These are phyloP conservation scores for Climacium dendroides DNA, from an alignment of 225 moss, liverwort and hornwort genomes.

Conservation along the genomic window DNA sequence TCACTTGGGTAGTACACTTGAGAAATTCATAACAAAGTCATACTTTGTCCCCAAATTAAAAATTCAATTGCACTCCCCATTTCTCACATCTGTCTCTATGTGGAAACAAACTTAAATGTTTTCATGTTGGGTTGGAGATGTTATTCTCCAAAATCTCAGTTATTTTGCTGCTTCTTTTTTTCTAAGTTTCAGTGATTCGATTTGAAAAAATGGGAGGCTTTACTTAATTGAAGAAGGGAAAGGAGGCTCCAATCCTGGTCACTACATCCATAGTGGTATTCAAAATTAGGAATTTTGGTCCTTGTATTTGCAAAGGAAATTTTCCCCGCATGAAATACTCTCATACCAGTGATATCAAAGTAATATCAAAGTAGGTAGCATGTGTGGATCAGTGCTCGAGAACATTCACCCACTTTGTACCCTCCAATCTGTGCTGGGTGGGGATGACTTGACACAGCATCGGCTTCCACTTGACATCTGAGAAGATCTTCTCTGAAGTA, in stretches of 20 bases:
- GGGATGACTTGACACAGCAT: not conserved
- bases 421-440: not conserved
- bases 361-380: not conserved
- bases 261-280: not conserved
- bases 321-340: no score
- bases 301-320: no score
- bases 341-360: no score
- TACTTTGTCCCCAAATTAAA: no score
- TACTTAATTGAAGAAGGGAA: no score
- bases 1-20: not conserved
- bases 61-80: no score
- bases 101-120: no score
- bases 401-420: not conserved
- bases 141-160: not conserved
- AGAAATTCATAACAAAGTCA: not conserved
- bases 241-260: not conserved
- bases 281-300: no score
- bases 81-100: not conserved
- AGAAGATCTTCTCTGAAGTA: no score
- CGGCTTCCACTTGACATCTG: not conserved
- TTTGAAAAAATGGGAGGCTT: no score
- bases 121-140: no score
- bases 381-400: not conserved
- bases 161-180: not conserved
- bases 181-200: not conserved